phyloP scores from a whole-genome alignment of 345 rosid species.

The Toxicodendron radicans region DNA sequence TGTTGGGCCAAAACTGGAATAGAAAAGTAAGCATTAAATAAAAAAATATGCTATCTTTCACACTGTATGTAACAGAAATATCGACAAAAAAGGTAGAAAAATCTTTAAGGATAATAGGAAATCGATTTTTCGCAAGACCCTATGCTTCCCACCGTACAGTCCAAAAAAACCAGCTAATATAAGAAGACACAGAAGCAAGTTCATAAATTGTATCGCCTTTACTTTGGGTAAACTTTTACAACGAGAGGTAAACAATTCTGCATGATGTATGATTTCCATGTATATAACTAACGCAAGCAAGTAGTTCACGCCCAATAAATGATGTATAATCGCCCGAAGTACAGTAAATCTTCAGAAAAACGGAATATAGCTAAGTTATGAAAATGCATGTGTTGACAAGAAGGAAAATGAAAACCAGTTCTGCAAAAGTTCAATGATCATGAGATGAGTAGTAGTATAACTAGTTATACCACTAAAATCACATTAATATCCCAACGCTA shows the following conservation, averaged over 20 bases:
- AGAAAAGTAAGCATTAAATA: neutral
- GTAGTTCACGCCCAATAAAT: neutral
- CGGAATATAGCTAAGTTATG: no score
- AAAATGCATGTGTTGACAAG: no score
- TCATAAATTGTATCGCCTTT: neutral
- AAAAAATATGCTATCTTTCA: neutral
- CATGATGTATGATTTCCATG: neutral
- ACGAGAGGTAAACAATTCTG: neutral
- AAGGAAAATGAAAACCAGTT: no score
- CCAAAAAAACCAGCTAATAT: neutral
- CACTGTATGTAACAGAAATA: neutral
- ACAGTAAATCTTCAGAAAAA: neutral
- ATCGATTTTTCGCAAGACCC: neutral
- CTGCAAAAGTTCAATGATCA: no score
- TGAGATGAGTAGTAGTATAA: no score
- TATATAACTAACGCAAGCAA: neutral
- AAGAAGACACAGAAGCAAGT: neutral
- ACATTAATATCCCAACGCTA: no score
- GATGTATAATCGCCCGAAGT: neutral
- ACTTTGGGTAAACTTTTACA: conserved; percentile 5
- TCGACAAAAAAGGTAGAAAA: neutral
- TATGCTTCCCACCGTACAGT: neutral
- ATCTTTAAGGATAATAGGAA: neutral
- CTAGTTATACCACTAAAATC: no score
- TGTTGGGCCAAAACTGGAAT: conserved; percentile 1